phyloP scores from a whole-genome alignment of 2,329 filamentous ascomycete species.

The Penicillium digitatum region DNA sequence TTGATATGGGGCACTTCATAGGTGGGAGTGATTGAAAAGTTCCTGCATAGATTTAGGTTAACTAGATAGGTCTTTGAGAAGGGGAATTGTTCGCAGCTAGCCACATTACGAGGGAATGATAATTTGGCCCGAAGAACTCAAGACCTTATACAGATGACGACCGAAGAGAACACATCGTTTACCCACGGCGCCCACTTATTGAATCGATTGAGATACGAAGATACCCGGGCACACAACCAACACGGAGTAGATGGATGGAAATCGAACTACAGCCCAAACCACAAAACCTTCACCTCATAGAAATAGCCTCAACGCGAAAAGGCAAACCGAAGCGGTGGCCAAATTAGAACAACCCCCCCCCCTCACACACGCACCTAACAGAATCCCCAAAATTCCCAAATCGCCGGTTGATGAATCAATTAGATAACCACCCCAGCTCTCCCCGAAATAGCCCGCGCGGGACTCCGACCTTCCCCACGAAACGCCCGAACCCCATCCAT shows the following conservation, averaged over 20 bases:
- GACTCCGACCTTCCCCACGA: not conserved
- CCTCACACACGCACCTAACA: not conserved
- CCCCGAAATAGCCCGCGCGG: conserved; percentile 7
- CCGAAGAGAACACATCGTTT: not conserved
- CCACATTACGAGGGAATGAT: not conserved
- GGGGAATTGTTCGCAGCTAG: not conserved
- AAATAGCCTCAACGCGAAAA: not conserved
- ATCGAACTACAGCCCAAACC: not conserved
- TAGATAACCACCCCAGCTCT: not conserved
- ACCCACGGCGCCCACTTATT: too few relatives aligned
- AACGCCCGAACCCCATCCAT: not conserved
- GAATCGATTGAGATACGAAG: not conserved
- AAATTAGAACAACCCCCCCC: too few relatives aligned
- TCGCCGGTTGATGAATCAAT: conserved; percentile 6
- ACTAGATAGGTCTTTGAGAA: not conserved
- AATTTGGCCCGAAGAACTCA: not conserved
- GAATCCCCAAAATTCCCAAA: not conserved
- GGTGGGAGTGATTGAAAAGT: not conserved
- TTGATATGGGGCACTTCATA: not conserved
- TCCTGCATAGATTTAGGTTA: not conserved
- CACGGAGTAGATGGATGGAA: not conserved
- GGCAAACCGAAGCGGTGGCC: too few relatives aligned
- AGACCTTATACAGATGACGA: not conserved
- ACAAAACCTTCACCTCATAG: not conserved
- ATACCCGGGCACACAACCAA: not conserved